Evolutionary conservation across 352 stramenopile species (phyloP).

Genomic region (Phytopythium mirpurense): DNA sequence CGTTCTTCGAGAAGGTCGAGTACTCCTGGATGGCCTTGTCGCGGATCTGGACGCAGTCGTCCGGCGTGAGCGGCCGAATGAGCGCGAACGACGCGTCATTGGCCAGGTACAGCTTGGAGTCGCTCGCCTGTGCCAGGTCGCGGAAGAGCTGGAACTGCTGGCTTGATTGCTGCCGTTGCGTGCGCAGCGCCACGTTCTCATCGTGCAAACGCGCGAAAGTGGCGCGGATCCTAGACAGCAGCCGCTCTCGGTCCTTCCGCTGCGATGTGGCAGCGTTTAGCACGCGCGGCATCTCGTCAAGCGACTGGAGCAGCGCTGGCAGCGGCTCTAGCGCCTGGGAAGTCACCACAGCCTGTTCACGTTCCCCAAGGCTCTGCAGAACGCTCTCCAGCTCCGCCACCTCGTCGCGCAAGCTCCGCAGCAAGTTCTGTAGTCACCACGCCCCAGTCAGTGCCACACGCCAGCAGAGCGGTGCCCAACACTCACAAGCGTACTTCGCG

Average conservation of each 20-base stretch:
- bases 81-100: constrained; percentile 1
- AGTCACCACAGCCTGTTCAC: background rate
- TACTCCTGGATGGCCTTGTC: background rate
- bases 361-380: too few species aligned
- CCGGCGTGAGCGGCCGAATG: background rate
- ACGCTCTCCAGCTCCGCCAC: background rate
- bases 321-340: background rate
- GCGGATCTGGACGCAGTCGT: constrained; percentile 1
- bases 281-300: background rate
- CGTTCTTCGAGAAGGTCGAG: background rate
- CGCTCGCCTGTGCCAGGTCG: background rate
- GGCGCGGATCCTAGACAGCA: background rate
- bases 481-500: constrained; percentile 1
- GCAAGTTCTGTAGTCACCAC: background rate
- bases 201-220: background rate
- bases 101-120: constrained; percentile 5
- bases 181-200: constrained; percentile 2
- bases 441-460: too few species aligned
- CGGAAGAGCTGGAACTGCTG: background rate
- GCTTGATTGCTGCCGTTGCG: background rate
- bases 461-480: too few species aligned
- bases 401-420: background rate
- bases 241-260: background rate
- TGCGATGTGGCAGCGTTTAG: background rate
- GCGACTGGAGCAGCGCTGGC: background rate